A percentile compares a stretch with the other conserved stretches of the same genome.
phyloP scores from a whole-genome alignment of 176 grass and related monocot species.

The Carex scoparia region DNA sequence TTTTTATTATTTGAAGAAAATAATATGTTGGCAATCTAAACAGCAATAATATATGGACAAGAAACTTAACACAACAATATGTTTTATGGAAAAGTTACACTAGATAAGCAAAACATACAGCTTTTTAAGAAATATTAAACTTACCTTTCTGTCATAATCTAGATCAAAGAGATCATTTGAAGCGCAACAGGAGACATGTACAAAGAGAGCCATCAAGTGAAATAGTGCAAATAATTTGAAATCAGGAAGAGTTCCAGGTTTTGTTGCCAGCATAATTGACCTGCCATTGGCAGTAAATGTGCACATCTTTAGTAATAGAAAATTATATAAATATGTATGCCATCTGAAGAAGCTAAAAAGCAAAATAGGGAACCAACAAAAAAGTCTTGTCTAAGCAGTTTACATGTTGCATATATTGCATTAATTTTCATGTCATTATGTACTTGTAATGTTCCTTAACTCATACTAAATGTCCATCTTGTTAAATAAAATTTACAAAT shows the following conservation, averaged over 20 bases:
- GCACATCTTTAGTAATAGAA: neutral
- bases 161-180: neutral
- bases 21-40: neutral
- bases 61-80: no score
- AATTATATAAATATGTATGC: neutral
- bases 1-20: neutral
- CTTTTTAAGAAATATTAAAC: neutral
- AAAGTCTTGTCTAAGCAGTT: neutral
- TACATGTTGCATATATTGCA: neutral
- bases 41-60: no score
- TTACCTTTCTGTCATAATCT: constrained; percentile 6
- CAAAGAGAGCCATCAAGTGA: neutral
- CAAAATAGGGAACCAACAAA: neutral
- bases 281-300: neutral
- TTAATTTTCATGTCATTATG: neutral
- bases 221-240: neutral
- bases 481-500: no score
- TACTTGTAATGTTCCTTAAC: neutral
- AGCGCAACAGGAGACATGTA: neutral
- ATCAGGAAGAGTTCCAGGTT: constrained; percentile 6
- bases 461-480: no score
- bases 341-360: neutral
- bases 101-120: no score
- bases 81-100: no score
- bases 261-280: constrained; percentile 5